A percentile compares a stretch with the other conserved stretches of the same genome.
Evolutionary conservation across 2,329 filamentous ascomycete species (phyloP).

Genomic region (Cladosporium sp.): DNA sequence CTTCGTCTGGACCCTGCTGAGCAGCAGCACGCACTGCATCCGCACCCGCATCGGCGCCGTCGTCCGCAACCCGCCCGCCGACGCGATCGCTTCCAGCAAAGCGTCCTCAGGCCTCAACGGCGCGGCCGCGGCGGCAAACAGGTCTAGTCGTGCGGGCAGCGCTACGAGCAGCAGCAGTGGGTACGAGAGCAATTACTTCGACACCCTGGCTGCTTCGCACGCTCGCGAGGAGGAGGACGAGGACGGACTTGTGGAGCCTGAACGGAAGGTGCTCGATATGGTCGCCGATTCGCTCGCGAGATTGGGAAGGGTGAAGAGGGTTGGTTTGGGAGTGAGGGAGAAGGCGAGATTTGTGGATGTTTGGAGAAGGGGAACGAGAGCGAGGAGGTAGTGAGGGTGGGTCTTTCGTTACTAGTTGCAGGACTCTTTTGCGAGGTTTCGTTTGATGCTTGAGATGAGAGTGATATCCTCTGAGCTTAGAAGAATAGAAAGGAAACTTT

Average conservation of each 20-base stretch:
- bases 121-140: conserved; percentile 12
- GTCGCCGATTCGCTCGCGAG: conserved; percentile 84
- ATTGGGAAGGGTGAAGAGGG: conserved; percentile 80
- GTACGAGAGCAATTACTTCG: conserved; percentile 45
- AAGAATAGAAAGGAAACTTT: no score
- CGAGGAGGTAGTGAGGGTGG: conserved; percentile 2
- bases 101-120: conserved; percentile 11
- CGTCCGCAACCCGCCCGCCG: conserved; percentile 32
- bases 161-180: conserved; percentile 20
- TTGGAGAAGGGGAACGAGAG: conserved; percentile 43
- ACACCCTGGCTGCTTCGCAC: conserved; percentile 32
- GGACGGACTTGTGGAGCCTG: conserved; percentile 45
- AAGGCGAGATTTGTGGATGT: conserved; percentile 78
- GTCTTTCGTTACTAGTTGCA: not conserved
- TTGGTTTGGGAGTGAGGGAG: conserved; percentile 76
- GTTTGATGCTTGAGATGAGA: no score
- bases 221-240: conserved; percentile 31
- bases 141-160: conserved; percentile 10
- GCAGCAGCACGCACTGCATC: conserved; percentile 81
- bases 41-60: conserved; percentile 83
- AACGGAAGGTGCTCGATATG: conserved; percentile 69
- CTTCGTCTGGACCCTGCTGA: conserved; percentile 84
- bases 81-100: conserved; percentile 20
- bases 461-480: no score
- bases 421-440: no score